Conservation (phyloP, 2,329 filamentous ascomycete species). For the Dryadomyces sulphureus region DNA sequence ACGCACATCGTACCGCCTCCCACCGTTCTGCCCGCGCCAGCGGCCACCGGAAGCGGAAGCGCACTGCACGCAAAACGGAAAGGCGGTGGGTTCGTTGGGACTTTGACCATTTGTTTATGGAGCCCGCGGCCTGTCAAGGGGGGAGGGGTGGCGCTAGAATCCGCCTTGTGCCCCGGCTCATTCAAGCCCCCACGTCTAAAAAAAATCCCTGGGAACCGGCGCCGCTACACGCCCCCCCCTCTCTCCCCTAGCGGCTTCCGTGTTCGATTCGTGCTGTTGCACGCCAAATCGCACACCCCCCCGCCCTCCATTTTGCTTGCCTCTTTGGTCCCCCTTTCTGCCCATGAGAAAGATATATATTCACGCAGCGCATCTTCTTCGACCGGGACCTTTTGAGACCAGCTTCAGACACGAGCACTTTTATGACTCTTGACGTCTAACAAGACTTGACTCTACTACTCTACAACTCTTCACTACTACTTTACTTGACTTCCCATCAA, state of each 20-base stretch:
- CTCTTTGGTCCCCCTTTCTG: background rate
- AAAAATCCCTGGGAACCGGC: background rate
- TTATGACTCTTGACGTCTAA: background rate
- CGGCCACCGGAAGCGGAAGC: background rate
- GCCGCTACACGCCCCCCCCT: background rate
- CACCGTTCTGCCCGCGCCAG: no score
- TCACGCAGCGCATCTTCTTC: background rate
- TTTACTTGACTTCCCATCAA: conserved; percentile 1
- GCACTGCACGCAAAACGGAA: conserved; percentile 1
- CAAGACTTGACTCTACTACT: background rate
- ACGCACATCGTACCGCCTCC: no score
- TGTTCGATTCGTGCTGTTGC: background rate
- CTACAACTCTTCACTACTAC: background rate
- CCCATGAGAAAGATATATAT: conserved; percentile 5
- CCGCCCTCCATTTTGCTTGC: background rate
- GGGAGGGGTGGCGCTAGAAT: background rate
- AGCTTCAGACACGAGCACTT: background rate
- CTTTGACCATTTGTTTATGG: background rate
- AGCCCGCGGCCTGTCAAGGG: background rate
- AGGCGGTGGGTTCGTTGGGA: background rate
- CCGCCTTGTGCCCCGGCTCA: background rate
- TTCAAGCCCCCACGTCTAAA: conserved; percentile 2
- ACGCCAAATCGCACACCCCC: conserved; percentile 6
- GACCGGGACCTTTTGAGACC: no score
- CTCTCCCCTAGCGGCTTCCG: background rate